Evolutionary conservation across 83 land plant genomes (phyloP), one percentile per base, ranked within the genome.

Genomic region (Diphasiastrum complanatum): DNA sequence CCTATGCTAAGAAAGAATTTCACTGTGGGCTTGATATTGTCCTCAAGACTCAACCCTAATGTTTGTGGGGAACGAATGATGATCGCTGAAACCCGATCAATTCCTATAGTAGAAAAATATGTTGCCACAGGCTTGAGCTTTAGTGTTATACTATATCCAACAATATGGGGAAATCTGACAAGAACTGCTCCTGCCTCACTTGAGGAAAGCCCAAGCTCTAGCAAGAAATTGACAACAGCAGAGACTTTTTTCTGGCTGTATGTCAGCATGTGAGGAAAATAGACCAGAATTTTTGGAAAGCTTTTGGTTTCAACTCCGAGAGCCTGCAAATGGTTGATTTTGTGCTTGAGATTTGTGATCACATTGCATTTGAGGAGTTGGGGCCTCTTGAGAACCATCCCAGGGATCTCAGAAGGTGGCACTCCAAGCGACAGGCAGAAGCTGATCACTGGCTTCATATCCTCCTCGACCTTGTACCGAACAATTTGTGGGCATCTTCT

Each of bases 211-310:
- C 87, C 96, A 33, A 75, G 45, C 31, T 77, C 83, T 27, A 51
- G 34, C 11, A 85, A 61, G 58, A 75, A 89, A 26, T 66, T 72
- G 31, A 81, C 79, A 16, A 74, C 41, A 22, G 45, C 51, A 45
- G 78, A 64, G 27, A 88, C 47, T 64, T 85, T 85, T 5, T 73
- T 70, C 28, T 72, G 25, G 65, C 87, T 83, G 51, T 85, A 85
- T 28, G 96, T 89, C 36, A 89, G 80, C 45, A 89, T 56, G 16
- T 80, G 79, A 11, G 91, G 96, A 51, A 81, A 85, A 0, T 81
- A 50, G 27, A 75, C 51, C 32, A 89, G 68, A 6, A 89, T 85
- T 64, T 80, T 82, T 18, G 77, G 80, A 86, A 89, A 89, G 29
- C 75, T 67, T 24, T 30, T 64, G 49, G 75, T 75, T 31, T 89